Evolutionary conservation across 441 rosid genomes (phyloP).

Genomic region (Populus hybrid): DNA sequence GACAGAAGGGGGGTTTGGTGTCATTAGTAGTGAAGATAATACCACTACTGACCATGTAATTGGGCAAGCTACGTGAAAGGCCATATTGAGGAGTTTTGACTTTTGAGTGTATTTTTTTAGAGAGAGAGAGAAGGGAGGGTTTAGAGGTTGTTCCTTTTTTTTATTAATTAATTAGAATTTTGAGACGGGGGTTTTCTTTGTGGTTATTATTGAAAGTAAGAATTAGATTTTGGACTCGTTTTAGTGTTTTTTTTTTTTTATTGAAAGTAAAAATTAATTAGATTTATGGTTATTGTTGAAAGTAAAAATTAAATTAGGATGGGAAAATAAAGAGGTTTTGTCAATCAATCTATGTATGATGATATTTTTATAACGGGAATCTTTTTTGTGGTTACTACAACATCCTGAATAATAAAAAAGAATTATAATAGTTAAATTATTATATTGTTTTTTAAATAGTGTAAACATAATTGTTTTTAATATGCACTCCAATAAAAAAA

Average conservation of each 20-base stretch:
- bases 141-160: constrained; percentile 40
- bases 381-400: too few relatives aligned
- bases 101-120: constrained; percentile 21
- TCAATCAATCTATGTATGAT: too few relatives aligned
- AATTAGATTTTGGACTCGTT: background rate
- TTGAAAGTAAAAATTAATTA: background rate
- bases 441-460: too few relatives aligned
- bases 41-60: too few relatives aligned
- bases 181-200: background rate
- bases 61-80: too few relatives aligned
- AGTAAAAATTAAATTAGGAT: background rate
- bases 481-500: too few relatives aligned
- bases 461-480: too few relatives aligned
- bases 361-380: too few relatives aligned
- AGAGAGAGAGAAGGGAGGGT: constrained; percentile 30
- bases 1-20: too few relatives aligned
- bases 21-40: too few relatives aligned
- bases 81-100: constrained; percentile 51
- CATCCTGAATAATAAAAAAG: too few relatives aligned
- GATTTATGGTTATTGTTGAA: background rate
- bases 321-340: background rate
- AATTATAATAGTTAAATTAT: too few relatives aligned
- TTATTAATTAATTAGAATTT: constrained; percentile 5
- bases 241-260: constrained; percentile 6
- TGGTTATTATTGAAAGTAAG: background rate